Base-by-base conservation (phyloP, 352 stramenopile species). In the Phytophthora hybrid region DNA sequence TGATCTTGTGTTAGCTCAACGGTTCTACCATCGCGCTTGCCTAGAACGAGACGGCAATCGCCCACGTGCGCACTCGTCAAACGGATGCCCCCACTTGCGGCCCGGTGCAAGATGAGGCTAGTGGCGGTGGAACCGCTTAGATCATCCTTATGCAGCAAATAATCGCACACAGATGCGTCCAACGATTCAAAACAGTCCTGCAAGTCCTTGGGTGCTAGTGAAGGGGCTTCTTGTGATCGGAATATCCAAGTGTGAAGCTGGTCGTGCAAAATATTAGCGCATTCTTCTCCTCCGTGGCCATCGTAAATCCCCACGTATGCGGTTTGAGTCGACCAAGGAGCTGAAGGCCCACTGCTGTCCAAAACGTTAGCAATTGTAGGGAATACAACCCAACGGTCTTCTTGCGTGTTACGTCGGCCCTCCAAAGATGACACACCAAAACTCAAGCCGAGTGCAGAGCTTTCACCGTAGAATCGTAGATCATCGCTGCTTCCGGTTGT, bases 251-350 rank as follows among this genome's bases (percentile, higher is more conserved):
- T 69, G 61, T 97, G 90, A 32, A 97, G 77, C 56, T 92, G 82
- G 3, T 94, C 82, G 49, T 90, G 84, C 6, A 97, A 79, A 54
- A 93, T 92, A 34, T 78, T 85, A 13, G 88, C 82, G 53, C 84
- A 92, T 34, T 89, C 86, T 16, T 93, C 83, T 8, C 91, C 92
- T 1, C 85, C 85, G 23, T 97, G 92, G 23, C 91, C 91, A 59
- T 97, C 91, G 75, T 94, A 97, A 21, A 97, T 51, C 0, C 84
- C 92, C 16, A 93, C 74, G 58, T 93, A 96, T 8, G 84, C 74
- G 0, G 62, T 73, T 57, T 80, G 32, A 4, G 53, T 59, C 13
- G 63, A 18, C 73, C 73, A 74, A 9, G 49, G n/a, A 21, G 37
- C 32, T 26, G 21, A 10, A 0, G 23, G 51, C 16, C 64, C 84